A percentile compares a stretch with the other conserved stretches of the same genome.
These are phyloP conservation scores for Capronia epimyces DNA, from an alignment of 2,329 filamentous ascomycete species.

Conservation along the genomic window DNA sequence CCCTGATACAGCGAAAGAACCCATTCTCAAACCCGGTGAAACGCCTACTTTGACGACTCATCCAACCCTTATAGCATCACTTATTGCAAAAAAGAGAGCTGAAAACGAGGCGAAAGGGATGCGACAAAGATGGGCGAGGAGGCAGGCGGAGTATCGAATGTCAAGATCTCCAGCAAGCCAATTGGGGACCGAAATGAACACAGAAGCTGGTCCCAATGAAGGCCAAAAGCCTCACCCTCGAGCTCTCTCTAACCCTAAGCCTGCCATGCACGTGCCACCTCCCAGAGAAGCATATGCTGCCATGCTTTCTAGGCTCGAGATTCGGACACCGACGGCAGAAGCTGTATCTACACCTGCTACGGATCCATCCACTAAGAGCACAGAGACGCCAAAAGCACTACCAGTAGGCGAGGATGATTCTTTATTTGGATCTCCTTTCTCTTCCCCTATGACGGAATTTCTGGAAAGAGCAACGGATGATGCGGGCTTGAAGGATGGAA, in stretches of 20 bases:
- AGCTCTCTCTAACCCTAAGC: slow-evolving; percentile 10
- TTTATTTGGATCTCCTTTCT: slow-evolving; percentile 16
- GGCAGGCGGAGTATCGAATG: slow-evolving; percentile 17
- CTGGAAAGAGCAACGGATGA: slow-evolving; percentile 17
- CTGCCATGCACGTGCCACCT: slow-evolving; percentile 1
- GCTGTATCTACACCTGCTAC: slow-evolving; percentile 9
- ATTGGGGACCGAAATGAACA: slow-evolving; percentile 5
- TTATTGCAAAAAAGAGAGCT: slow-evolving; percentile 21
- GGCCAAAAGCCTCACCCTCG: slow-evolving; percentile 1
- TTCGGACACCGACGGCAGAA: slow-evolving; percentile 3
- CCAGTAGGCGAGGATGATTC: slow-evolving; percentile 9
- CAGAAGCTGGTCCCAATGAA: slow-evolving; percentile 1
- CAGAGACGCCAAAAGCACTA: background rate
- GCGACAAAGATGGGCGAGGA: slow-evolving; percentile 17
- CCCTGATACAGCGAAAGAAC: slow-evolving; percentile 2
- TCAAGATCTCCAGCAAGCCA: slow-evolving; percentile 14
- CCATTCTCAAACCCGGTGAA: slow-evolving; percentile 18
- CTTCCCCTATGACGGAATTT: slow-evolving; percentile 18
- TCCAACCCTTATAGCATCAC: slow-evolving; percentile 20
- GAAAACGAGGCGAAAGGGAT: slow-evolving; percentile 20
- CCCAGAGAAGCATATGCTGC: background rate
- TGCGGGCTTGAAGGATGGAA: slow-evolving; percentile 10
- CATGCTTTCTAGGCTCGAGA: background rate
- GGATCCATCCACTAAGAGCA: slow-evolving; percentile 1
- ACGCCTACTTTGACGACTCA: slow-evolving; percentile 11